Evolutionary conservation across 345 rosid genomes (phyloP), one percentile per base, ranked within the genome.

Genomic region (Rubroshorea leprosula): DNA sequence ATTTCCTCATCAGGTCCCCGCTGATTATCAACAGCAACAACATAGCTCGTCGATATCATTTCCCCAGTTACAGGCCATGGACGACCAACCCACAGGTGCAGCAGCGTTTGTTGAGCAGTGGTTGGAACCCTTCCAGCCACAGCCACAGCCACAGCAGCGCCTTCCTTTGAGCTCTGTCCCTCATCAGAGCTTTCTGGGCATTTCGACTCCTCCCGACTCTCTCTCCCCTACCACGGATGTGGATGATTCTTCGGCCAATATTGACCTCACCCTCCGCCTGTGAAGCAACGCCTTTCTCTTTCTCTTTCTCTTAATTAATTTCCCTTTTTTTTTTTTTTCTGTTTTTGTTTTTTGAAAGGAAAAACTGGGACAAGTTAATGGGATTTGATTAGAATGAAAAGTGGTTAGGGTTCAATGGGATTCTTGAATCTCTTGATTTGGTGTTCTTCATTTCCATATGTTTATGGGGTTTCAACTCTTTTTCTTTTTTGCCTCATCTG

Each of bases 211-310:
- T n/a, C 41, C 54, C 51, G 65, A 22, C 27, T 20, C 62, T 47
- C 1, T 27, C 1, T 60, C 72, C 1, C 52, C 66, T 1, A 24
- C 54, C 19, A 29, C 19, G 55, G 66, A 60, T 31, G 69, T 35
- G 19, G 71, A 55, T 19, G 74, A 54, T 26, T 64, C 67, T 38
- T n/a, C n/a, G n/a, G 56, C 49, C 5, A 68, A 67, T 31, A 52
- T 79, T 21, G 84, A 79, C 41, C 84, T 80, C 55, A 62, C 77
- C 41, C 84, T 80, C 49, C 84, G 60, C 56, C 65, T 80, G 43
- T 80, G 48, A 68, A 64, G 47, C 25, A n/a, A n/a, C n/a, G n/a
- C 14, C n/a, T n/a, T n/a, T n/a, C n/a, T n/a, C n/a, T n/a, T n/a
- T n/a, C n/a, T n/a, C n/a, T n/a, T n/a, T n/a, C 43, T 17, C 22